A percentile compares a stretch with the other conserved stretches of the same genome.
Evolutionary conservation across 78 protist genomes (phyloP).

Genomic region (Dictyostelium brefeldianum): DNA sequence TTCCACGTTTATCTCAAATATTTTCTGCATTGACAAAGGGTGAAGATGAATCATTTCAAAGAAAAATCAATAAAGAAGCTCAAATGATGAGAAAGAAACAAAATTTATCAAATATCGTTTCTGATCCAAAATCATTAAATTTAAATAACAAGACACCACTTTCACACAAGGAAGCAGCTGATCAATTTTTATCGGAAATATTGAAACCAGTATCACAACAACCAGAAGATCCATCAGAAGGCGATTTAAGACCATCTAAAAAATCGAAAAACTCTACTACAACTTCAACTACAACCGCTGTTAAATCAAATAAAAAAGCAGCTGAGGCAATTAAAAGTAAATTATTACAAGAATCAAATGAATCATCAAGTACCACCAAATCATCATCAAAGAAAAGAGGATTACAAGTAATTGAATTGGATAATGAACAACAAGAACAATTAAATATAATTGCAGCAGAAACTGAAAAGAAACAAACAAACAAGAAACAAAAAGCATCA

Average conservation of each 20-base stretch:
- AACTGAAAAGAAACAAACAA: background rate
- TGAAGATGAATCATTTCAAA: conserved; percentile 33
- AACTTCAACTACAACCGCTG: background rate
- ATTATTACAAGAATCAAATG: background rate
- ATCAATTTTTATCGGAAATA: conserved; percentile 19
- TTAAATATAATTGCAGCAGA: conserved; percentile 1
- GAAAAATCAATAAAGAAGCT: conserved; percentile 20
- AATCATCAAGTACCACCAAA: background rate
- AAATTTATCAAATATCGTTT: background rate
- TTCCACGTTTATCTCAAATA: conserved; percentile 19
- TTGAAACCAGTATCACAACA: conserved; percentile 12
- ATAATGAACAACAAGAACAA: background rate
- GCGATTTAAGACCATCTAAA: conserved; percentile 10
- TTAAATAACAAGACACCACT: background rate
- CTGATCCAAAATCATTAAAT: background rate
- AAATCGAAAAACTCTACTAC: background rate
- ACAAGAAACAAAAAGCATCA: conserved; percentile 19
- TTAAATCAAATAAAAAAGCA: conserved; percentile 40
- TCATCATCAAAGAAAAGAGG: conserved; percentile 32
- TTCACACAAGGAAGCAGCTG: conserved; percentile 39
- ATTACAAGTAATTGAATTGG: background rate
- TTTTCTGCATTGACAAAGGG: background rate
- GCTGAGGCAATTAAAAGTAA: background rate
- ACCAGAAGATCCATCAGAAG: background rate
- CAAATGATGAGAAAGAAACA: background rate